A percentile compares a stretch with the other conserved stretches of the same genome.
These are phyloP conservation scores for Talaromyces amestolkiae DNA, from an alignment of 2,329 filamentous ascomycete genomes.

Conservation along the genomic window DNA sequence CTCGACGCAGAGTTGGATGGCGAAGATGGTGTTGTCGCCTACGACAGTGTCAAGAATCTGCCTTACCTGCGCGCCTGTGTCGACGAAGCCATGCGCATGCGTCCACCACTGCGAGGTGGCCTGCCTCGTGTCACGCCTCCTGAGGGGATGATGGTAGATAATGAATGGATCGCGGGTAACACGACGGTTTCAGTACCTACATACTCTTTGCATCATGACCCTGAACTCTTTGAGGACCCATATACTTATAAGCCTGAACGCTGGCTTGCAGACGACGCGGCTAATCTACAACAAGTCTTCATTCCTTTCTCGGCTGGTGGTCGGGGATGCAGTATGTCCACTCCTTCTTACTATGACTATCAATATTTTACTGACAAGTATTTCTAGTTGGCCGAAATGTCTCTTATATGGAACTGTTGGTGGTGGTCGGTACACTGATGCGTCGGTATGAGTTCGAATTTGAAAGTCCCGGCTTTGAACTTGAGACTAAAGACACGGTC, in stretches of 20 bases:
- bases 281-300: constrained; percentile 36
- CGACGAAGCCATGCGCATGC: constrained; percentile 47
- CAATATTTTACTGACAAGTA: too few species aligned
- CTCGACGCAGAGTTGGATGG: constrained; percentile 32
- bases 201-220: constrained; percentile 33
- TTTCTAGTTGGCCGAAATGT: too few species aligned
- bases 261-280: constrained; percentile 24
- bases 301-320: constrained; percentile 43
- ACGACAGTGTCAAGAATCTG: constrained; percentile 48
- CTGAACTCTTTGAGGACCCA: constrained; percentile 29
- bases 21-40: constrained; percentile 47
- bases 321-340: constrained; percentile 30
- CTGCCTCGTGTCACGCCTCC: constrained; percentile 43
- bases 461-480: too few species aligned
- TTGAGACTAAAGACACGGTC: too few species aligned
- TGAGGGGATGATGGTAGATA: constrained; percentile 41
- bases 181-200: constrained; percentile 25
- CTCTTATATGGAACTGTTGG: too few species aligned
- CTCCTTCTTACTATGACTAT: too few species aligned
- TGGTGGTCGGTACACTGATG: too few species aligned
- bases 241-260: constrained; percentile 35
- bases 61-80: constrained; percentile 51
- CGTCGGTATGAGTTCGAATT: too few species aligned
- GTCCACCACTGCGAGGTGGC: constrained; percentile 38
- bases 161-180: constrained; percentile 36